These are phyloP conservation scores for Populus hybrid DNA, from an alignment of 441 rosid genomes.

Conservation along the genomic window DNA sequence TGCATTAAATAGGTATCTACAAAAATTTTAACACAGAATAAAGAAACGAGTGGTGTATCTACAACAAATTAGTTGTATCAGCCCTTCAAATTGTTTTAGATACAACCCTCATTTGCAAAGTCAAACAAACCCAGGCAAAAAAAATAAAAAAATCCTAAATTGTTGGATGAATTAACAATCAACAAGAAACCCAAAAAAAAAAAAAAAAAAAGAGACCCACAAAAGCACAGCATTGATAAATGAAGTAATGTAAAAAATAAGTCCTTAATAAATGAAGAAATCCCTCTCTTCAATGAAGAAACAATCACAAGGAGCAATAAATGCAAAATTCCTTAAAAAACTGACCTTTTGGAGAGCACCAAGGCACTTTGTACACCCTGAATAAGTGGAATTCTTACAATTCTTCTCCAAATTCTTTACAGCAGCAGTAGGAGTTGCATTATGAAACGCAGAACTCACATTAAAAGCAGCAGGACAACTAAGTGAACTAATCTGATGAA, in stretches of 20 bases:
- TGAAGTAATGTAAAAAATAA: too few relatives aligned
- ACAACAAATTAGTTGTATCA: too few relatives aligned
- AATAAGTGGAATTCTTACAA: constrained; percentile 79
- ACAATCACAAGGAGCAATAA: background rate
- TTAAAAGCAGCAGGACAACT: constrained; percentile 96
- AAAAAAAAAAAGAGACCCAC: too few relatives aligned
- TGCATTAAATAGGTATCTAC: background rate
- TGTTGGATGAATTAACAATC: too few relatives aligned
- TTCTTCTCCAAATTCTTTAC: constrained; percentile 83
- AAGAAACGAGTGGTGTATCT: too few relatives aligned
- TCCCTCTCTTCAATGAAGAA: background rate
- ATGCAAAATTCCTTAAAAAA: constrained; percentile 16
- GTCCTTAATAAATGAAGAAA: background rate
- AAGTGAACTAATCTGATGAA: constrained; percentile 92
- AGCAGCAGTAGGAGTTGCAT: constrained; percentile 88
- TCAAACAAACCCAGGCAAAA: background rate
- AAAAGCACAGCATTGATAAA: background rate
- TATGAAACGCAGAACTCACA: constrained; percentile 52
- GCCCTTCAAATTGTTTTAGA: background rate
- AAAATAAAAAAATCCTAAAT: background rate
- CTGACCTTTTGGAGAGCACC: constrained; percentile 92
- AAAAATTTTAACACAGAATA: too few relatives aligned
- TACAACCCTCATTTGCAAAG: background rate
- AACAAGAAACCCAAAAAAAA: background rate
- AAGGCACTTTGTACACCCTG: constrained; percentile 93